These are phyloP conservation scores for Lentinula edodes DNA, from an alignment of 768 basidiomycete species.

Conservation along the genomic window DNA sequence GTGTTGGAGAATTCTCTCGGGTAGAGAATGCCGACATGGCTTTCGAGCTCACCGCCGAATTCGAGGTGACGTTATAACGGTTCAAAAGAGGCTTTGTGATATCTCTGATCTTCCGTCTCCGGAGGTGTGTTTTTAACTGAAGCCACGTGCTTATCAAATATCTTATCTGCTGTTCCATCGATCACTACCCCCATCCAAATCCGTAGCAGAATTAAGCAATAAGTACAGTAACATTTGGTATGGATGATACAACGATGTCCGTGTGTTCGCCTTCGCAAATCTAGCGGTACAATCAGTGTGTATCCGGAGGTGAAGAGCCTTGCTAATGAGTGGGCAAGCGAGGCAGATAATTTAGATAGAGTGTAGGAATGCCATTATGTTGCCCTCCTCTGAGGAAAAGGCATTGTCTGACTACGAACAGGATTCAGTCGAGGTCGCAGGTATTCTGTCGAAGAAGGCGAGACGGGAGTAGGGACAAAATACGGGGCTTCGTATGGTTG, in stretches of 20 bases:
- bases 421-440: conserved; percentile 18
- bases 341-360: background rate
- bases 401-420: conserved; percentile 16
- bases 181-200: background rate
- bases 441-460: conserved; percentile 28
- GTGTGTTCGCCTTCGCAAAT: too few species aligned
- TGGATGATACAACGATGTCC: too few species aligned
- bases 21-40: conserved; percentile 2
- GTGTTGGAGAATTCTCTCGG: conserved; percentile 7
- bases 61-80: background rate
- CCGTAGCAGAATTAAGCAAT: too few species aligned
- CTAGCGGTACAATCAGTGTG: too few species aligned
- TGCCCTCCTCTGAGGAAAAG: background rate
- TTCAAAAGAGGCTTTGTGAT: background rate
- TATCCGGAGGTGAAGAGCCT: too few species aligned
- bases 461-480: conserved; percentile 47
- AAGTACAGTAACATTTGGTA: too few species aligned
- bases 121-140: too few species aligned
- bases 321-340: background rate
- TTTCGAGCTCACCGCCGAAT: background rate
- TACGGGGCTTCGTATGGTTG: conserved; percentile 63
- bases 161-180: conserved; percentile 3
- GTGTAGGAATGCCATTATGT: background rate
- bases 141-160: background rate
- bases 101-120: too few species aligned